Conservation (phyloP, 2,329 filamentous ascomycete genomes). For the Xylaria arbuscula region DNA sequence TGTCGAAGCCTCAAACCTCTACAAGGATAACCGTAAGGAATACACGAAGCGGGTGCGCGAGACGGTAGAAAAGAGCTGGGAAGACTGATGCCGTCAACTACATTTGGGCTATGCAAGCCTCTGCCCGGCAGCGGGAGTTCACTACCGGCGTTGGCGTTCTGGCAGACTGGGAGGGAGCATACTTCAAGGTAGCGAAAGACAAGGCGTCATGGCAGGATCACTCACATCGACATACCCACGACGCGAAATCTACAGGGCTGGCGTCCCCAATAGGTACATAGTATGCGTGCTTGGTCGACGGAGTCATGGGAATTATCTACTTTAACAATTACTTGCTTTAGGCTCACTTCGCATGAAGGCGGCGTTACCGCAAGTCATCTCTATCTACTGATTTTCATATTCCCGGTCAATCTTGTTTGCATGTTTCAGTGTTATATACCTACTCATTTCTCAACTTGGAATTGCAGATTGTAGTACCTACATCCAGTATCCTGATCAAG, state of each 20-base stretch:
- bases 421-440: neutral
- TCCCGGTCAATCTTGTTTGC: neutral
- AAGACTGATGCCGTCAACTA: constrained; percentile 68
- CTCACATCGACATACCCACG: constrained; percentile 12
- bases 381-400: constrained; percentile 10
- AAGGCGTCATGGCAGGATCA: constrained; percentile 23
- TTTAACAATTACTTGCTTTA: constrained; percentile 17
- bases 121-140: constrained; percentile 24
- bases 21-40: constrained; percentile 97
- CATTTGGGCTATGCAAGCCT: constrained; percentile 5
- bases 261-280: constrained; percentile 22
- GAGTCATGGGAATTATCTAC: constrained; percentile 13
- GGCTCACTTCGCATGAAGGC: constrained; percentile 29
- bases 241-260: constrained; percentile 12
- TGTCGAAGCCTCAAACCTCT: constrained; percentile 96
- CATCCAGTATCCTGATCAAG: neutral
- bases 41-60: constrained; percentile 95
- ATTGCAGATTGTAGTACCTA: neutral
- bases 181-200: constrained; percentile 18
- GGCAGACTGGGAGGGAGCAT: constrained; percentile 30
- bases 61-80: constrained; percentile 99
- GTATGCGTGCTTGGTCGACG: constrained; percentile 19
- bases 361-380: constrained; percentile 31
- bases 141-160: constrained; percentile 35
- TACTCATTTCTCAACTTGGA: neutral